These are phyloP conservation scores for Dioscorea alata DNA, from an alignment of 106 monocot species.

Conservation along the genomic window DNA sequence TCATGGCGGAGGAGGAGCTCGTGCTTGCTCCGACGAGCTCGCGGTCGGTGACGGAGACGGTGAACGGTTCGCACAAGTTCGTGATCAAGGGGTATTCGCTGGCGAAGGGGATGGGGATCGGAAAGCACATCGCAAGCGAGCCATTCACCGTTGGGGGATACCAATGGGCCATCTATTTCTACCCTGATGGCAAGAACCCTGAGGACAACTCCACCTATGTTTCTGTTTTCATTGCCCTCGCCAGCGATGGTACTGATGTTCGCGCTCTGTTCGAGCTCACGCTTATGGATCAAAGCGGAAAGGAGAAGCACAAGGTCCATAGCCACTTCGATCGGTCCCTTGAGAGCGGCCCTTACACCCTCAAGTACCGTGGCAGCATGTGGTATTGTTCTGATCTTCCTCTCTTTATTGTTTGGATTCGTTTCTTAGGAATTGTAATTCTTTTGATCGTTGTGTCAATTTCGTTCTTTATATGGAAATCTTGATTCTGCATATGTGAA, in stretches of 20 bases:
- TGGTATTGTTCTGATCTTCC: neutral
- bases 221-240: conserved; percentile 5
- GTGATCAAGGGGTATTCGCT: conserved; percentile 8
- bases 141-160: conserved; percentile 10
- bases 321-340: conserved; percentile 9
- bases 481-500: neutral
- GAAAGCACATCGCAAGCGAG: conserved; percentile 13
- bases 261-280: conserved; percentile 14
- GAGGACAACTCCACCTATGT: conserved; percentile 9
- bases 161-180: conserved; percentile 12
- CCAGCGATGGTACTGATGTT: conserved; percentile 8
- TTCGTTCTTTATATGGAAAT: neutral
- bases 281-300: conserved; percentile 9
- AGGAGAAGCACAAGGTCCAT: conserved; percentile 12
- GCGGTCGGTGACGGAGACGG: conserved; percentile 12
- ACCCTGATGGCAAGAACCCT: conserved; percentile 12
- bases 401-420: neutral
- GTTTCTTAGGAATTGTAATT: neutral
- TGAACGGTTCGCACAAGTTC: conserved; percentile 8
- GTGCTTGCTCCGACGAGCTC: conserved; percentile 3
- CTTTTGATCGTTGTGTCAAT: neutral
- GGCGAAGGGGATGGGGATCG: conserved; percentile 13
- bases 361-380: conserved; percentile 17
- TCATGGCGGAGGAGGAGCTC: neutral
- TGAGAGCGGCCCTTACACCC: conserved; percentile 6